phyloP scores from a whole-genome alignment of 768 basidiomycete genomes.

The Exidia glandulosa region DNA sequence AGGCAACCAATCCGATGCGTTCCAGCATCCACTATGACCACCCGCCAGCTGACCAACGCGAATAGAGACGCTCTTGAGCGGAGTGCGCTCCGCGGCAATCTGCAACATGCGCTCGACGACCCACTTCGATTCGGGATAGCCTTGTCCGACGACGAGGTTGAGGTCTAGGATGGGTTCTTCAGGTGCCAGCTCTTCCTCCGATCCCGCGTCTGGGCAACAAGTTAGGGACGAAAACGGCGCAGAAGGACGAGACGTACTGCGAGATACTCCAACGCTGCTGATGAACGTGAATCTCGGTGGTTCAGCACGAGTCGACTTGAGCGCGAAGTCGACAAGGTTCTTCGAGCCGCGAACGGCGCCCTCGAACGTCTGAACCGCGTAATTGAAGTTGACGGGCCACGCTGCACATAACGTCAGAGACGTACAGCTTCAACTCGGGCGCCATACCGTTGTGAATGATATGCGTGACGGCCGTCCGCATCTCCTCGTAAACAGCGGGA shows the following conservation, averaged over 20 bases:
- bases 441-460: neutral
- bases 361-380: conserved; percentile 31
- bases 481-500: conserved; percentile 27
- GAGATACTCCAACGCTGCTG: conserved; percentile 27
- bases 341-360: conserved; percentile 28
- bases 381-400: conserved; percentile 32
- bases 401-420: conserved; percentile 11
- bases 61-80: conserved; percentile 22
- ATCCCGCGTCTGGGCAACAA: too few relatives aligned
- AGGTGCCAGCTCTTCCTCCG: neutral
- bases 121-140: conserved; percentile 40
- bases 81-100: conserved; percentile 17
- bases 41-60: conserved; percentile 30
- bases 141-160: conserved; percentile 9
- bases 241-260: conserved; percentile 14
- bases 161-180: neutral
- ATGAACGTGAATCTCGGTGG: conserved; percentile 29
- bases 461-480: conserved; percentile 11
- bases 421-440: neutral
- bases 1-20: conserved; percentile 35
- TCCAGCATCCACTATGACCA: conserved; percentile 27
- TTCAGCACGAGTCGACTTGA: conserved; percentile 16
- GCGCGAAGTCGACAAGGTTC: conserved; percentile 28
- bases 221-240: neutral
- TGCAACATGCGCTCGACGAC: conserved; percentile 24